A percentile compares a stretch with the other conserved stretches of the same genome.
phyloP scores from a whole-genome alignment of 768 basidiomycete species.

The Mycena crocata region DNA sequence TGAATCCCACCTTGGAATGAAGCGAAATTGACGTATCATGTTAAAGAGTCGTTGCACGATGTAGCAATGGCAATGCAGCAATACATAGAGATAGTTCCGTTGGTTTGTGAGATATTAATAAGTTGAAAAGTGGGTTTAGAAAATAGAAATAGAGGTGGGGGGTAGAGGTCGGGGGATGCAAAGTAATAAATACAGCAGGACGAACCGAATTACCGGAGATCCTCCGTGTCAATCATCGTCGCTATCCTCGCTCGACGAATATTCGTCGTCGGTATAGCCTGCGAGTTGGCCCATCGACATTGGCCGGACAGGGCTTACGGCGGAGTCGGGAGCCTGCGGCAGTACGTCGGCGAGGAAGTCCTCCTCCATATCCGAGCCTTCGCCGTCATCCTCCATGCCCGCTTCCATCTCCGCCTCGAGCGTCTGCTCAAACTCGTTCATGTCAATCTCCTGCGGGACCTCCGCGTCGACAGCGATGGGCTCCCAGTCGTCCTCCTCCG shows the following conservation, averaged over 20 bases:
- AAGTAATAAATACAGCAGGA: slow-evolving; percentile 5
- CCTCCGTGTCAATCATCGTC: slow-evolving; percentile 55
- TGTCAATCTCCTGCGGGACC: slow-evolving; percentile 50
- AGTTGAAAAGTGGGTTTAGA: background rate
- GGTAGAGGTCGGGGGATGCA: background rate
- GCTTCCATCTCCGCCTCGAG: slow-evolving; percentile 53
- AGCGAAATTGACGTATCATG: too few relatives aligned
- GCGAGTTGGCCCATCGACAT: slow-evolving; percentile 65
- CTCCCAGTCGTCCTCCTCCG: slow-evolving; percentile 69
- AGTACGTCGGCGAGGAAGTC: slow-evolving; percentile 61
- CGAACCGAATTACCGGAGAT: background rate
- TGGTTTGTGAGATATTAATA: slow-evolving; percentile 21
- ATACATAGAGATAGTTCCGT: slow-evolving; percentile 10
- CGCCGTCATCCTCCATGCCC: slow-evolving; percentile 44
- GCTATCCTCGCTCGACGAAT: slow-evolving; percentile 65
- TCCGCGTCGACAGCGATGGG: slow-evolving; percentile 36
- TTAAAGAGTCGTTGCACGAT: too few relatives aligned
- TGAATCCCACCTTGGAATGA: too few relatives aligned
- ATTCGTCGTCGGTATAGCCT: slow-evolving; percentile 54
- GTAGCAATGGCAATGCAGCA: too few relatives aligned
- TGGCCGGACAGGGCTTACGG: slow-evolving; percentile 45
- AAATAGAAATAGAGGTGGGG: background rate
- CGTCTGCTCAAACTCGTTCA: slow-evolving; percentile 40
- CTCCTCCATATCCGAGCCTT: slow-evolving; percentile 53
- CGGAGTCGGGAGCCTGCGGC: slow-evolving; percentile 47